Evolutionary conservation across 148 eudicot species (phyloP), one percentile per base, ranked within the genome.

Genomic region (Fagopyrum tataricum): DNA sequence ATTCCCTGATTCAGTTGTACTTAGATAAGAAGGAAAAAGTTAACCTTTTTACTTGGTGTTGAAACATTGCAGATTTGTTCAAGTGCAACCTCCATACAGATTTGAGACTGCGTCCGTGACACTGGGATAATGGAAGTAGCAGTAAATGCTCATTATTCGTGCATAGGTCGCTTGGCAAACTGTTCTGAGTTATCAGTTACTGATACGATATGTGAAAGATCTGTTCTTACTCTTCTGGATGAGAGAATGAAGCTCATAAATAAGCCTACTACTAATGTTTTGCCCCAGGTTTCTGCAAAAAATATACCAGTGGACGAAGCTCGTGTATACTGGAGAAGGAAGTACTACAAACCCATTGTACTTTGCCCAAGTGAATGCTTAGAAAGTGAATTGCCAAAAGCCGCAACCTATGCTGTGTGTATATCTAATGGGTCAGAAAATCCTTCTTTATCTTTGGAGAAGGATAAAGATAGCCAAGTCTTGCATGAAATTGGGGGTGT

Each of bases 221-320:
- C 82, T 72, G 80, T 75, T 52, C 93, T 77, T 72, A 79, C 76
- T 78, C 53, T 79, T 74, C 93, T 90, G 14, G 90, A 91, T 77
- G 80, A 79, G 73, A 85, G 93, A 74, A 89, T 80, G 78, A 91
- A 79, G 79, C 58, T 46, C 40, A 76, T 73, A 56, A 84, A 40
- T 47, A 84, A 81, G 64, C 72, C 83, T 78, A 70, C 42, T 70
- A 44, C 83, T 9, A 44, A 55, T 42, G 72, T 55, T 47, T 70
- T 72, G 23, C 52, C 67, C 58, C 73, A 68, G 56, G 73, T 44
- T 74, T 41, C 75, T 24, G 73, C 82, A 31, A 77, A 69, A 59
- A 6, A 43, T 15, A 75, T 81, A 12, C 58, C 78, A 40, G 74
- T 73, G 42, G 39, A 68, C 26, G 79, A 69, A n/a, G 58, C 43